phyloP scores from a whole-genome alignment of 2,329 filamentous ascomycete genomes.

The Fusarium sp. region DNA sequence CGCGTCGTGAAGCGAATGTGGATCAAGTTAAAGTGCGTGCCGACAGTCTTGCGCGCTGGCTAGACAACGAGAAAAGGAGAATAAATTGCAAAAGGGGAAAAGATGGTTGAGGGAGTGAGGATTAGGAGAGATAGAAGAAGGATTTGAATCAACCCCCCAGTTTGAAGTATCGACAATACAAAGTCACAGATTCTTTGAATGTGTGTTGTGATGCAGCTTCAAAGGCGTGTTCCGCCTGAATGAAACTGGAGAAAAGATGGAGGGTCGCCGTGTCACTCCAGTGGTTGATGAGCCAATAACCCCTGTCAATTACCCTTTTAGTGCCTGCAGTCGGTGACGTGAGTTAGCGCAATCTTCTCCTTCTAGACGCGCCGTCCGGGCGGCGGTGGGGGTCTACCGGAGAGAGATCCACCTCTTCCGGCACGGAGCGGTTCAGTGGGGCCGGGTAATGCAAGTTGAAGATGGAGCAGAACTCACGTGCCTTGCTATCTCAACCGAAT shows the following conservation, averaged over 20 bases:
- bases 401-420: conserved; percentile 21
- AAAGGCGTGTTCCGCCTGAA: conserved; percentile 23
- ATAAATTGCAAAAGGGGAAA: background rate
- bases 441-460: background rate
- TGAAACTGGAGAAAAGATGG: conserved; percentile 20
- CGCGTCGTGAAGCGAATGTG: conserved; percentile 48
- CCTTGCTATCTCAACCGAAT: background rate
- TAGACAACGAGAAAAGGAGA: conserved; percentile 22
- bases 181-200: conserved; percentile 11
- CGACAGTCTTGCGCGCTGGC: conserved; percentile 33
- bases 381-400: background rate
- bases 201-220: conserved; percentile 28
- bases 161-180: conserved; percentile 1
- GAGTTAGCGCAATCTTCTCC: conserved; percentile 25
- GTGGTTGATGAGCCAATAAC: conserved; percentile 27
- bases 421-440: conserved; percentile 9
- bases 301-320: conserved; percentile 25
- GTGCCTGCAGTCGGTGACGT: conserved; percentile 37
- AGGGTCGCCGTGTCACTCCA: conserved; percentile 39
- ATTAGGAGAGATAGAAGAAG: background rate
- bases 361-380: conserved; percentile 6
- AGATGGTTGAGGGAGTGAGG: background rate
- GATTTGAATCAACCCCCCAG: conserved; percentile 2
- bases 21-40: conserved; percentile 41
- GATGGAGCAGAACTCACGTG: conserved; percentile 20